These are phyloP conservation scores for Zasmidium angulare DNA, from an alignment of 2,329 filamentous ascomycete genomes.

Conservation along the genomic window DNA sequence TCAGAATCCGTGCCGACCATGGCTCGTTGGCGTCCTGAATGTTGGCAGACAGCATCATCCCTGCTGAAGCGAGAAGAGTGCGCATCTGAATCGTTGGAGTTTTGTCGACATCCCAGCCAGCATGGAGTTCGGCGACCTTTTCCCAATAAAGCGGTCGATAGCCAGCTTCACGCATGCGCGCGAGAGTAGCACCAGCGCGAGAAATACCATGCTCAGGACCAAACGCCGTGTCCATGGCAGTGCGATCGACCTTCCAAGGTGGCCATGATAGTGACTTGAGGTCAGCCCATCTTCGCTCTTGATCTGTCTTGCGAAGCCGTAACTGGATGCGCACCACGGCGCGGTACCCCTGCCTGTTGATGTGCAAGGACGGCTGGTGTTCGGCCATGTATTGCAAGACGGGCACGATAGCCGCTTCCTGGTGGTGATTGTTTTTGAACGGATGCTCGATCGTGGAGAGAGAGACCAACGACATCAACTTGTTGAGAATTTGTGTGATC, in stretches of 20 bases:
- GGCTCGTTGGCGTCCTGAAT: conserved; percentile 25
- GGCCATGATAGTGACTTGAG: conserved; percentile 64
- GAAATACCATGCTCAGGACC: conserved; percentile 57
- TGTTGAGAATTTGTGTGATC: conserved; percentile 26
- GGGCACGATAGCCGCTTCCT: conserved; percentile 59
- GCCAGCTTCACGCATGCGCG: conserved; percentile 60
- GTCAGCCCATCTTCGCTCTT: conserved; percentile 58
- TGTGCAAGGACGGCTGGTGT: conserved; percentile 52
- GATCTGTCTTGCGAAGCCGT: conserved; percentile 55
- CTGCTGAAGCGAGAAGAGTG: conserved; percentile 35
- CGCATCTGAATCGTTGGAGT: conserved; percentile 65
- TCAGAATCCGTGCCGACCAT: conserved; percentile 59
- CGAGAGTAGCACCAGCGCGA: conserved; percentile 56
- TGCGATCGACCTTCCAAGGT: conserved; percentile 63
- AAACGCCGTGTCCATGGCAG: conserved; percentile 60
- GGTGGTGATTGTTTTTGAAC: conserved; percentile 48
- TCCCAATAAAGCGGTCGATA: conserved; percentile 56
- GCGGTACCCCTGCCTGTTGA: conserved; percentile 60
- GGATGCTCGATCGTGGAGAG: conserved; percentile 48
- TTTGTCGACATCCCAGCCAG: conserved; percentile 63
- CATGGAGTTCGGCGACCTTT: conserved; percentile 52
- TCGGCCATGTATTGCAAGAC: conserved; percentile 59
- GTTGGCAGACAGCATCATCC: conserved; percentile 15
- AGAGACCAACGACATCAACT: conserved; percentile 30
- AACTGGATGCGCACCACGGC: conserved; percentile 58